phyloP scores from a whole-genome alignment of 139 green algal genomes.

The Chlamydomonas urium region DNA sequence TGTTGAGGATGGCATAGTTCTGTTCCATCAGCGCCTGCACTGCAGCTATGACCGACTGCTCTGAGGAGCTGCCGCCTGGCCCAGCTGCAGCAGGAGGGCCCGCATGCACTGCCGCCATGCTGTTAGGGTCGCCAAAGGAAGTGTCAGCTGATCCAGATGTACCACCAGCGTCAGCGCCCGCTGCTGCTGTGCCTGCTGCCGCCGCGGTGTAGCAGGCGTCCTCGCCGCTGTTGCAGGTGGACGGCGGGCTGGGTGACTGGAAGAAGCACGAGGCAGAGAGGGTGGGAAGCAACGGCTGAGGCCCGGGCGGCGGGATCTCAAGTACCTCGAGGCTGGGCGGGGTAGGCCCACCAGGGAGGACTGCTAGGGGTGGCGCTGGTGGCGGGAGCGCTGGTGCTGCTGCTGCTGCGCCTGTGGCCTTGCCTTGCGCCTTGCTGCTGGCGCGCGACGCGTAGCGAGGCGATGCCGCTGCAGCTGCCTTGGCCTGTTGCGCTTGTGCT shows the following conservation, averaged over 20 bases:
- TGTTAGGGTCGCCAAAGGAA: not conserved
- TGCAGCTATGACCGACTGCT: no score
- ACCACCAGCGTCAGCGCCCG: not conserved
- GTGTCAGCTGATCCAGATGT: slow-evolving; percentile 3
- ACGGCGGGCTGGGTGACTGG: slow-evolving; percentile 1
- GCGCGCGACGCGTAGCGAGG: not conserved
- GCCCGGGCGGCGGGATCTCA: not conserved
- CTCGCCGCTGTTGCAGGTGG: slow-evolving; percentile 13
- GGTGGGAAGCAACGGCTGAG: not conserved
- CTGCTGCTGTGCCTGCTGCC: not conserved
- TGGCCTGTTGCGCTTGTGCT: not conserved
- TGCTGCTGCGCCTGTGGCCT: not conserved
- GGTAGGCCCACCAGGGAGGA: no score
- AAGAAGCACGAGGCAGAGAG: slow-evolving; percentile 5
- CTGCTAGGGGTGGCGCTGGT: no score
- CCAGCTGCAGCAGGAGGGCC: not conserved
- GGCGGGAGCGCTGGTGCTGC: not conserved
- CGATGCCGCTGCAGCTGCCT: not conserved
- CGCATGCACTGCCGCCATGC: not conserved
- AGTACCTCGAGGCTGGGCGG: no score
- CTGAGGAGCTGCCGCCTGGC: not conserved
- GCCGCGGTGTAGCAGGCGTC: not conserved
- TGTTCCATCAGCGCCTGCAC: slow-evolving; percentile 24
- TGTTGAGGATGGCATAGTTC: slow-evolving; percentile 61
- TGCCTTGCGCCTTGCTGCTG: not conserved